phyloP scores from a whole-genome alignment of 208 protist species.

The Wallacemonas sp. region DNA sequence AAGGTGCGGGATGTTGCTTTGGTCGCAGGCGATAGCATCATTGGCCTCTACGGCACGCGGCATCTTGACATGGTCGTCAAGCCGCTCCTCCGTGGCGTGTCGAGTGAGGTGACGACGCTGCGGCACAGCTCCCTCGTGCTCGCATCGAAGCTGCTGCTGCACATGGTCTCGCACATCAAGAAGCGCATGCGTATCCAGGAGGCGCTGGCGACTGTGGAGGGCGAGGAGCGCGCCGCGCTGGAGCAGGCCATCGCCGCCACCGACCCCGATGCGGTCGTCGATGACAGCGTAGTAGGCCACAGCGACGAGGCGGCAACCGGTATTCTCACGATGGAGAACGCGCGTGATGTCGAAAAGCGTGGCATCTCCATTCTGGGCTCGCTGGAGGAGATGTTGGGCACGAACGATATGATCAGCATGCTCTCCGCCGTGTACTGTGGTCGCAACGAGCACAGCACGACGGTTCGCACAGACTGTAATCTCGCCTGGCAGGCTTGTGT shows the following conservation, averaged over 20 bases:
- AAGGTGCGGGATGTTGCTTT: conserved; percentile 87
- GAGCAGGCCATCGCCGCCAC: conserved; percentile 25
- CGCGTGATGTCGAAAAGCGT: conserved; percentile 84
- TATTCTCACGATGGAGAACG: conserved; percentile 76
- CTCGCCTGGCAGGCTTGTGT: conserved; percentile 90
- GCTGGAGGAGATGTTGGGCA: conserved; percentile 82
- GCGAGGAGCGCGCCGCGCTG: conserved; percentile 27
- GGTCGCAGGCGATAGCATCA: conserved; percentile 86
- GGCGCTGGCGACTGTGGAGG: conserved; percentile 22
- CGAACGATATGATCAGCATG: conserved; percentile 65
- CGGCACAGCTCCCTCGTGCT: conserved; percentile 91
- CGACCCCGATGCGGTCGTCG: conserved; percentile 28
- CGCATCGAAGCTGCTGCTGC: conserved; percentile 85
- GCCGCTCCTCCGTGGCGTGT: conserved; percentile 77
- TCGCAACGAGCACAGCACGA: conserved; percentile 77
- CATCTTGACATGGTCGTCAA: conserved; percentile 83
- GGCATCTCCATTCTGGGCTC: conserved; percentile 82
- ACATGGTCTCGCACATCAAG: conserved; percentile 83
- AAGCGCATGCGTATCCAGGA: conserved; percentile 87
- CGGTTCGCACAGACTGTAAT: conserved; percentile 78
- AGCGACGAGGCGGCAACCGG: conserved; percentile 18
- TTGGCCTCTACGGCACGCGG: conserved; percentile 85
- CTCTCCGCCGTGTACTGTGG: conserved; percentile 85
- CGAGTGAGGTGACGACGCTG: conserved; percentile 81
- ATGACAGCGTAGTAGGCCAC: conserved; percentile 14